Percentiles rank a stretch among this genome's conserved stretches.
phyloP scores from a whole-genome alignment of 495 filamentous ascomycete species.

The Neurospora sp. region DNA sequence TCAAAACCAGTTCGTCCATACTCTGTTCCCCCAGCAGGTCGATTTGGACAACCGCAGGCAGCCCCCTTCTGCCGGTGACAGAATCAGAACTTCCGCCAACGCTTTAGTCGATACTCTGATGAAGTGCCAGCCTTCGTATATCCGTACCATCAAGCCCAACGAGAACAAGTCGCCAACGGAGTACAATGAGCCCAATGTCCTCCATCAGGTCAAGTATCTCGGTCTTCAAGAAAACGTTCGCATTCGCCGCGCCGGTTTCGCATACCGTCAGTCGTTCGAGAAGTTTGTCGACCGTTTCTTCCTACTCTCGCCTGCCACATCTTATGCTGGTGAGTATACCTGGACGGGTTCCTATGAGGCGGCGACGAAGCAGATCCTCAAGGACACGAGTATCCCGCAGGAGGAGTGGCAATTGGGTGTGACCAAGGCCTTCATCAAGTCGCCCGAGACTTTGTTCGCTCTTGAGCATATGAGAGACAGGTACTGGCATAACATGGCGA shows the following conservation, averaged over 20 bases:
- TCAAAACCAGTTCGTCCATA: slow-evolving; percentile 74
- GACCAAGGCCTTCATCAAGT: slow-evolving; percentile 97
- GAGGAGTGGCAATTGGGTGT: slow-evolving; percentile 98
- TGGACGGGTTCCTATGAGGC: slow-evolving; percentile 81
- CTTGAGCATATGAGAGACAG: slow-evolving; percentile 95
- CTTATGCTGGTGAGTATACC: slow-evolving; percentile 93
- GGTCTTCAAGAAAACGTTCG: slow-evolving; percentile 98
- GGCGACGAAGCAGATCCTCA: slow-evolving; percentile 88
- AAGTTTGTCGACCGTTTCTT: slow-evolving; percentile 98
- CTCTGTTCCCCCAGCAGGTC: slow-evolving; percentile 83
- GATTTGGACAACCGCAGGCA: slow-evolving; percentile 92
- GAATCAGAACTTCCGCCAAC: slow-evolving; percentile 94
- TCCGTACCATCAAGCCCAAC: slow-evolving; percentile 98
- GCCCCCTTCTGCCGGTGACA: slow-evolving; percentile 91
- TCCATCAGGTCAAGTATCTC: slow-evolving; percentile 99
- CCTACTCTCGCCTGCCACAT: slow-evolving; percentile 85
- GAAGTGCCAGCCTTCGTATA: slow-evolving; percentile 95
- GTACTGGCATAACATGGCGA: slow-evolving; percentile 99
- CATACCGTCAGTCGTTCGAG: slow-evolving; percentile 94
- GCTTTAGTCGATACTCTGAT: slow-evolving; percentile 90
- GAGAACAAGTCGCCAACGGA: slow-evolving; percentile 93
- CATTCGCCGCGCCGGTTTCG: slow-evolving; percentile 92
- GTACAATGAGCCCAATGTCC: slow-evolving; percentile 81
- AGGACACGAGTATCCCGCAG: slow-evolving; percentile 85
- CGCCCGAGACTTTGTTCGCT: slow-evolving; percentile 93